Conservation (phyloP, 2,329 filamentous ascomycete genomes). For the Zasmidium cellare region DNA sequence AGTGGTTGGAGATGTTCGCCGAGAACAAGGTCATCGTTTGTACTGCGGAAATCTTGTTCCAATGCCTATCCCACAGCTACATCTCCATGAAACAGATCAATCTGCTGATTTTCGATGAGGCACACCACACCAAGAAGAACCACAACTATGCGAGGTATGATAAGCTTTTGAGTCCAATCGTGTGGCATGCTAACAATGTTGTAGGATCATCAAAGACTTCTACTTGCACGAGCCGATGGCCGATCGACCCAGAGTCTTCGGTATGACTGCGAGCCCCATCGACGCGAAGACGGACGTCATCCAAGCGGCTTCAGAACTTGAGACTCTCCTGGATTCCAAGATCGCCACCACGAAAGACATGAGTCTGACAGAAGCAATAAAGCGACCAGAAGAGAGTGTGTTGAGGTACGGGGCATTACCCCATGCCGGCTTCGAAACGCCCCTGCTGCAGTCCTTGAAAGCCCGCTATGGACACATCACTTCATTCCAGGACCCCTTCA, state of each 20-base stretch:
- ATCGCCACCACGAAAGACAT: conserved; percentile 76
- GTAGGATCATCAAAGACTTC: conserved; percentile 79
- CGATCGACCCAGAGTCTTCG: conserved; percentile 74
- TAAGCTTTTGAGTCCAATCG: neutral
- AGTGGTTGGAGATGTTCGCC: conserved; percentile 59
- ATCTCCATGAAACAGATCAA: conserved; percentile 81
- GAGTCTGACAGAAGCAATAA: conserved; percentile 58
- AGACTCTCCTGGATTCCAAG: conserved; percentile 73
- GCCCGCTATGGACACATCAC: conserved; percentile 53
- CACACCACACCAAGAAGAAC: conserved; percentile 92
- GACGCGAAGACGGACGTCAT: conserved; percentile 76
- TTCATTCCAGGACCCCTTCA: conserved; percentile 58
- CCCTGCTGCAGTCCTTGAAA: conserved; percentile 61
- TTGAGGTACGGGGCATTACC: conserved; percentile 56
- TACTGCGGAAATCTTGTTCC: conserved; percentile 82
- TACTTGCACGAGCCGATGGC: conserved; percentile 58
- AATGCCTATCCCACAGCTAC: conserved; percentile 76
- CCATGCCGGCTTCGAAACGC: conserved; percentile 58
- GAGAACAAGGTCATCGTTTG: conserved; percentile 85
- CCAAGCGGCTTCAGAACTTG: conserved; percentile 67
- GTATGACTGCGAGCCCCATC: conserved; percentile 95
- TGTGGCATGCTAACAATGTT: conserved; percentile 5
- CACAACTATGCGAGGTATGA: conserved; percentile 75
- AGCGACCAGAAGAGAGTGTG: conserved; percentile 60
- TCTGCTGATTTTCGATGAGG: conserved; percentile 91